Conservation (phyloP, 1,139 yeast genomes). For the Groenewaldozyma auringiensis region DNA sequence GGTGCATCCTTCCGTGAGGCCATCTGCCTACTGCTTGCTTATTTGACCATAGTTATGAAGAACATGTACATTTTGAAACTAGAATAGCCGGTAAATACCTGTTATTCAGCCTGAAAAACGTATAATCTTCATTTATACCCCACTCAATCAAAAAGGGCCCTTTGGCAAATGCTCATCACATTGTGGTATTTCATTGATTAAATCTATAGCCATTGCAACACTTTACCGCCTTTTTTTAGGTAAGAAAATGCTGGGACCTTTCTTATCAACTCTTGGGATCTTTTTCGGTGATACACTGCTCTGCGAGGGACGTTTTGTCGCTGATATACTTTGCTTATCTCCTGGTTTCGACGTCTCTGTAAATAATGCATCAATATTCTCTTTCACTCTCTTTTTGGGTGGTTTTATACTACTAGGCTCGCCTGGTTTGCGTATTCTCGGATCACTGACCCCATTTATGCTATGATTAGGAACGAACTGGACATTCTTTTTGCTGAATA, state of each 20-base stretch:
- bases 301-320: too few species aligned
- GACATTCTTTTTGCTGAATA: slow-evolving; percentile 21
- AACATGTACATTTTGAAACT: slow-evolving; percentile 70
- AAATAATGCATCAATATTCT: not conserved
- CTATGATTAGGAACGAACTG: slow-evolving; percentile 14
- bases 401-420: slow-evolving; percentile 8
- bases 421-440: not conserved
- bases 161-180: too few species aligned
- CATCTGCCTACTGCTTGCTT: slow-evolving; percentile 89
- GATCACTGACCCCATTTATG: not conserved
- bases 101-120: too few species aligned
- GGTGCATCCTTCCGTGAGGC: slow-evolving; percentile 64
- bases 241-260: slow-evolving; percentile 7
- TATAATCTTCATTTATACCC: too few species aligned
- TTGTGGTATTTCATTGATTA: too few species aligned
- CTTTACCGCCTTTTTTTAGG: slow-evolving; percentile 2
- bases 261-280: not conserved
- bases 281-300: not conserved
- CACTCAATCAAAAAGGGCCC: too few species aligned
- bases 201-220: too few species aligned
- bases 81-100: too few species aligned
- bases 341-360: not conserved
- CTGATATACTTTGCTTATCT: too few species aligned
- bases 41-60: slow-evolving; percentile 60
- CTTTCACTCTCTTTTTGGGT: slow-evolving; percentile 3